Evolutionary conservation across 2,329 filamentous ascomycete species (phyloP).

Genomic region (Pseudogymnoascus sp.): DNA sequence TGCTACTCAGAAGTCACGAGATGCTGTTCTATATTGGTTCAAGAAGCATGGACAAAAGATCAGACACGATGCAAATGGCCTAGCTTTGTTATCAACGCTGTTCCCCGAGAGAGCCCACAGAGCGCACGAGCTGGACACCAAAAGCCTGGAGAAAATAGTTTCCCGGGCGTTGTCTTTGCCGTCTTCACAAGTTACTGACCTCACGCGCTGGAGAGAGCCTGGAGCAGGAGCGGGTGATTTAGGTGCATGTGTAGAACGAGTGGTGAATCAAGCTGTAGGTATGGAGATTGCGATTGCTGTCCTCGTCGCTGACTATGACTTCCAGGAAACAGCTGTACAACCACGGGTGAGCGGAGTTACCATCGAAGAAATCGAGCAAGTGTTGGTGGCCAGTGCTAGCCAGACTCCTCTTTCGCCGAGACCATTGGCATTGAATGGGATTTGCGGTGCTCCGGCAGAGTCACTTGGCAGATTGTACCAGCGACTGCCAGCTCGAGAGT

Average conservation of each 20-base stretch:
- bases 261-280: constrained; percentile 52
- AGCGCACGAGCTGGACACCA: constrained; percentile 60
- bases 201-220: constrained; percentile 53
- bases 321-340: constrained; percentile 8
- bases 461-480: constrained; percentile 49
- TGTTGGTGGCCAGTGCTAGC: constrained; percentile 59
- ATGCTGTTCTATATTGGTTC: constrained; percentile 61
- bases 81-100: constrained; percentile 65
- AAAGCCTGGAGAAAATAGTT: constrained; percentile 57
- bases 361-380: constrained; percentile 63
- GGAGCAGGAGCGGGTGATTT: constrained; percentile 53
- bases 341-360: constrained; percentile 38
- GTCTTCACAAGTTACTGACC: constrained; percentile 47
- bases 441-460: constrained; percentile 23
- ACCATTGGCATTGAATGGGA: constrained; percentile 5
- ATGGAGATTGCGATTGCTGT: neutral
- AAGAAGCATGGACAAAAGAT: constrained; percentile 49
- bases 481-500: constrained; percentile 56
- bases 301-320: neutral
- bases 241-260: constrained; percentile 59
- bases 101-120: constrained; percentile 72
- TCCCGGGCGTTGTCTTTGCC: constrained; percentile 58
- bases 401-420: constrained; percentile 49
- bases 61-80: constrained; percentile 45
- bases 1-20: constrained; percentile 45